Conservation (phyloP, 2,329 filamentous ascomycete genomes). For the Westerdykella aurantiaca region DNA sequence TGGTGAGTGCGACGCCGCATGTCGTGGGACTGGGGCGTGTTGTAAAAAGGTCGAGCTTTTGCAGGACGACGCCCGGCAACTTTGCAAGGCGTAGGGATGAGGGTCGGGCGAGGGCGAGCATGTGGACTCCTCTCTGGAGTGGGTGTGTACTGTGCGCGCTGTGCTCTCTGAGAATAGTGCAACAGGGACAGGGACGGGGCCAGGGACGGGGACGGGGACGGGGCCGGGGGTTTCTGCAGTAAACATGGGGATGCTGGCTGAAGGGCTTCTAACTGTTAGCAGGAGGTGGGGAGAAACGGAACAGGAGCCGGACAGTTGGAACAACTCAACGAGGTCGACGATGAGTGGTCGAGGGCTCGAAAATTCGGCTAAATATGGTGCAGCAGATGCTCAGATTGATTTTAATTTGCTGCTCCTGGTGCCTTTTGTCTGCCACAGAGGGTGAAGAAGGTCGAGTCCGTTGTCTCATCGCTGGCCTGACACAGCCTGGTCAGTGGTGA, state of each 20-base stretch:
- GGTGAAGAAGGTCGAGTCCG: conserved; percentile 1
- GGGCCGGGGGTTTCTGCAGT: not conserved
- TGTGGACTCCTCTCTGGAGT: conserved; percentile 3
- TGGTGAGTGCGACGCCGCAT: conserved; percentile 19
- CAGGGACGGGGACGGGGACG: not conserved
- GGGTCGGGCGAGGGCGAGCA: conserved; percentile 1
- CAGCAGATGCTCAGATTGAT: conserved; percentile 13
- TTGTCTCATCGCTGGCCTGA: conserved; percentile 2
- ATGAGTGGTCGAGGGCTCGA: conserved; percentile 22
- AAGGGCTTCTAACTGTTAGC: not conserved
- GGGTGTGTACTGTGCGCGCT: conserved; percentile 31
- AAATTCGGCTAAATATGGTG: conserved; percentile 33
- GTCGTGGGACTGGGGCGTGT: conserved; percentile 16
- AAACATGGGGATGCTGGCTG: conserved; percentile 3
- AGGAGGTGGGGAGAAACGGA: not conserved
- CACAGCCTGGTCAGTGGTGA: not conserved
- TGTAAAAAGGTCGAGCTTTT: conserved; percentile 17
- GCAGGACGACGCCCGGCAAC: conserved; percentile 19
- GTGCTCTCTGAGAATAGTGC: conserved; percentile 22
- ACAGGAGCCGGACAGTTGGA: not conserved
- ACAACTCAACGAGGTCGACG: not conserved
- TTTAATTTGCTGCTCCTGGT: conserved; percentile 16
- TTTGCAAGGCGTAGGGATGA: conserved; percentile 30
- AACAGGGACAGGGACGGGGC: conserved; percentile 22
- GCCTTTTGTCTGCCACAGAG: not conserved